phyloP scores from a whole-genome alignment of 148 eudicot species.

The Chenopodium suecicum region DNA sequence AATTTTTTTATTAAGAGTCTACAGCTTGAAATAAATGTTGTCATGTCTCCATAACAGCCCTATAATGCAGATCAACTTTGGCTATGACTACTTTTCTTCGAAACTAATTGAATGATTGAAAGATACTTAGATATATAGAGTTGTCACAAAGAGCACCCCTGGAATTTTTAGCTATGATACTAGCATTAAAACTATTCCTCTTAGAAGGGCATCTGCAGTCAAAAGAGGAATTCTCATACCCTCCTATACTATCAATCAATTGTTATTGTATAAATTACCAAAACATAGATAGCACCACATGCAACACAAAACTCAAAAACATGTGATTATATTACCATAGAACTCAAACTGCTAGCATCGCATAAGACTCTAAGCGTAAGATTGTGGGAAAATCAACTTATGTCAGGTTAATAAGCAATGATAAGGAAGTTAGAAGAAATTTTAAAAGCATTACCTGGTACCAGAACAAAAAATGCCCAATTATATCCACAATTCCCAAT shows the following conservation, averaged over 20 bases:
- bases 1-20: not conserved
- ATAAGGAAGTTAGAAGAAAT: not conserved
- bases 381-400: not conserved
- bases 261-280: not conserved
- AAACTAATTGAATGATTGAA: not conserved
- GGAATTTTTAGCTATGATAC: not conserved
- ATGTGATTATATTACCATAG: not conserved
- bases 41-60: not conserved
- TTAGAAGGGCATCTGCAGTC: not conserved
- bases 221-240: not conserved
- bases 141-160: not conserved
- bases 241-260: not conserved
- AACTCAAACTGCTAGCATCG: not conserved
- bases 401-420: not conserved
- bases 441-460: constrained; percentile 27
- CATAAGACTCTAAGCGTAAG: not conserved
- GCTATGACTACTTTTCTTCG: not conserved
- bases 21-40: too few species aligned
- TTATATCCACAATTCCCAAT: constrained; percentile 19
- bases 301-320: not conserved
- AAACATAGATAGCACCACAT: not conserved
- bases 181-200: not conserved
- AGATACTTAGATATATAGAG: not conserved
- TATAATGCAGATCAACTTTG: not conserved
- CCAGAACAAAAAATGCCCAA: constrained; percentile 11